These are phyloP conservation scores for Vaccinium myrtillus DNA, from an alignment of 148 eudicot genomes.

Conservation along the genomic window DNA sequence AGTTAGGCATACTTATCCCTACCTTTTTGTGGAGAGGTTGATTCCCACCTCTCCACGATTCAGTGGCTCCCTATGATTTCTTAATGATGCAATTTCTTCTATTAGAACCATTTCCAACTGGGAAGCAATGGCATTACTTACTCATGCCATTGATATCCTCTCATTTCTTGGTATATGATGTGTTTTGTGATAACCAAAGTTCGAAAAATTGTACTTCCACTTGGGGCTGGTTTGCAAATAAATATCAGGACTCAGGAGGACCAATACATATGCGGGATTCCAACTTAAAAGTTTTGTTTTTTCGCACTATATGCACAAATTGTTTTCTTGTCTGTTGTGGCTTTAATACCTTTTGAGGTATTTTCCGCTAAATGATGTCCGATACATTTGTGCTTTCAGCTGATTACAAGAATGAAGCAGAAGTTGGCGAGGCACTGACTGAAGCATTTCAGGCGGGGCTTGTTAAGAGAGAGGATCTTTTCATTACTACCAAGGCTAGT, in stretches of 20 bases:
- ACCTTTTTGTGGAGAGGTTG: neutral
- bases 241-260: neutral
- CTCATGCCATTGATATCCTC: neutral
- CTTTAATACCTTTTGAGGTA: neutral
- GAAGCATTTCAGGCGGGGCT: constrained; percentile 78
- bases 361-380: neutral
- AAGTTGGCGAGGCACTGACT: constrained; percentile 90
- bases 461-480: constrained; percentile 89
- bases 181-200: neutral
- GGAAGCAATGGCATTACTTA: neutral
- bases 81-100: neutral
- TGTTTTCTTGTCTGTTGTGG: neutral
- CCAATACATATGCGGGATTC: neutral
- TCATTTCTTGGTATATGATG: no score
- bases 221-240: neutral
- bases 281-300: neutral
- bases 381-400: constrained; percentile 43
- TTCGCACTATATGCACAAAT: neutral
- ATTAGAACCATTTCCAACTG: neutral
- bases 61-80: neutral
- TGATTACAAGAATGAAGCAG: constrained; percentile 86
- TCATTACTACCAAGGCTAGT: constrained; percentile 85
- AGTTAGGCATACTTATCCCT: neutral
- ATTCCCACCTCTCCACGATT: neutral
- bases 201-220: neutral